Evolutionary conservation across 2,329 filamentous ascomycete species (phyloP).

Genomic region (Diaporthe citriasiana): DNA sequence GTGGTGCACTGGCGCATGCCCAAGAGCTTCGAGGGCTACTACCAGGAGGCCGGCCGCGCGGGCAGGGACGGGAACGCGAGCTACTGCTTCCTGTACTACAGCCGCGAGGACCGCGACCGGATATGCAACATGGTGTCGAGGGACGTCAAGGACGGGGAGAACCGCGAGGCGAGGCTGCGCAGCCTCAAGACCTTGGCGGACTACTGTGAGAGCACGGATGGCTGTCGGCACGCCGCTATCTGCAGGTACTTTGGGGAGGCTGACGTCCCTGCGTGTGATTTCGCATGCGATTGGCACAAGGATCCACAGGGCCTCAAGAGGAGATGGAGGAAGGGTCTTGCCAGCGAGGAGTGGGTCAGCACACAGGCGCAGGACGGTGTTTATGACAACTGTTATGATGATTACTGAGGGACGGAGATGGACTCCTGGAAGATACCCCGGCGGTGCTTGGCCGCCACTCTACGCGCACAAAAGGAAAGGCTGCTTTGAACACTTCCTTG

Average conservation of each 20-base stretch:
- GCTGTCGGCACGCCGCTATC: slow-evolving; percentile 83
- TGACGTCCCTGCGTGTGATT: slow-evolving; percentile 72
- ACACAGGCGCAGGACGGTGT: slow-evolving; percentile 72
- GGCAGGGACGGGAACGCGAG: slow-evolving; percentile 91
- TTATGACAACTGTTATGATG: slow-evolving; percentile 70
- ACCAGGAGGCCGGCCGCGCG: slow-evolving; percentile 93
- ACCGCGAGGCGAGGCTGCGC: slow-evolving; percentile 66
- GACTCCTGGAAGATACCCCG: slow-evolving; percentile 39
- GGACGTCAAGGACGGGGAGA: slow-evolving; percentile 59
- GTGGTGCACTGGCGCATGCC: slow-evolving; percentile 95
- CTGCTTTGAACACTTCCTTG: background rate
- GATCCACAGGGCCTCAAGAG: slow-evolving; percentile 70
- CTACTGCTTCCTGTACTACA: slow-evolving; percentile 92
- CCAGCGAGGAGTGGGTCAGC: slow-evolving; percentile 73
- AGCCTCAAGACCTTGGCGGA: slow-evolving; percentile 78
- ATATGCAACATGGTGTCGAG: slow-evolving; percentile 70
- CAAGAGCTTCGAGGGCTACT: slow-evolving; percentile 95
- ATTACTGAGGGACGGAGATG: slow-evolving; percentile 48
- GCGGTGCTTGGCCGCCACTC: slow-evolving; percentile 1
- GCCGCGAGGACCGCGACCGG: slow-evolving; percentile 85
- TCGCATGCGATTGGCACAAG: slow-evolving; percentile 85
- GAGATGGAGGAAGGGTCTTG: slow-evolving; percentile 69
- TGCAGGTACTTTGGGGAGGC: slow-evolving; percentile 83
- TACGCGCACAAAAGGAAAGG: background rate
- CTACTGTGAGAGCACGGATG: slow-evolving; percentile 83